phyloP scores from a whole-genome alignment of 2,329 filamentous ascomycete species.

The Falciphora oryzae region DNA sequence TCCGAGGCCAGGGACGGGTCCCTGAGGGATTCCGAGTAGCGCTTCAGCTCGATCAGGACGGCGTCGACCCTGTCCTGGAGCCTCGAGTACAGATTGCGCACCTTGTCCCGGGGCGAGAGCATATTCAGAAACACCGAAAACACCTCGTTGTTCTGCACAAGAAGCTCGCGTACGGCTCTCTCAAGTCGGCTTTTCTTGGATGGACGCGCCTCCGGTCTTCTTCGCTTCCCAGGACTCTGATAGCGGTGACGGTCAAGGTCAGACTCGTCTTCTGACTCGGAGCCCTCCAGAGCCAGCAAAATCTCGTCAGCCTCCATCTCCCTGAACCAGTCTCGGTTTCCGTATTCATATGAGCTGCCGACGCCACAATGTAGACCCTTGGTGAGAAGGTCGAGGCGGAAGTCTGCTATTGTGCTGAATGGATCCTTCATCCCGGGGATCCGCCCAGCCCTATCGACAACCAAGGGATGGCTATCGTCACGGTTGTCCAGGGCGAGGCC shows the following conservation, averaged over 20 bases:
- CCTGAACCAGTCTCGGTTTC: constrained; percentile 28
- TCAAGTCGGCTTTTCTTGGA: constrained; percentile 35
- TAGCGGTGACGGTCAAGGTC: neutral
- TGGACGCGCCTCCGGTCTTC: neutral
- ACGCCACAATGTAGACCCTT: constrained; percentile 45
- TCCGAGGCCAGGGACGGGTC: neutral
- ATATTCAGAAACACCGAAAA: constrained; percentile 46
- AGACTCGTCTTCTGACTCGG: constrained; percentile 26
- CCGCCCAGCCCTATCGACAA: constrained; percentile 26
- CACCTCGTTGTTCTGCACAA: constrained; percentile 48
- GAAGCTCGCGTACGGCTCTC: constrained; percentile 45
- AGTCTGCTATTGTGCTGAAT: constrained; percentile 42
- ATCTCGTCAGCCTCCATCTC: constrained; percentile 46
- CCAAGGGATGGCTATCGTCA: constrained; percentile 25
- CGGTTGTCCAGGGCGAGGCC: constrained; percentile 41
- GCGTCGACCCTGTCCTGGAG: constrained; percentile 41
- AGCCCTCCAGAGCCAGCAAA: constrained; percentile 38
- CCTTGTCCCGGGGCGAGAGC: constrained; percentile 36
- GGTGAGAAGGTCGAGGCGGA: constrained; percentile 46
- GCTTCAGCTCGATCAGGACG: constrained; percentile 39
- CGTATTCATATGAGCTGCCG: constrained; percentile 24
- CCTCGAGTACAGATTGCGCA: constrained; percentile 41
- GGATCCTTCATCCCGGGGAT: constrained; percentile 33
- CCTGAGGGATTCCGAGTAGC: constrained; percentile 20
- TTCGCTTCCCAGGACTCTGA: neutral